These are phyloP conservation scores for Corchorus olitorius DNA, from an alignment of 345 rosid genomes.

Conservation along the genomic window DNA sequence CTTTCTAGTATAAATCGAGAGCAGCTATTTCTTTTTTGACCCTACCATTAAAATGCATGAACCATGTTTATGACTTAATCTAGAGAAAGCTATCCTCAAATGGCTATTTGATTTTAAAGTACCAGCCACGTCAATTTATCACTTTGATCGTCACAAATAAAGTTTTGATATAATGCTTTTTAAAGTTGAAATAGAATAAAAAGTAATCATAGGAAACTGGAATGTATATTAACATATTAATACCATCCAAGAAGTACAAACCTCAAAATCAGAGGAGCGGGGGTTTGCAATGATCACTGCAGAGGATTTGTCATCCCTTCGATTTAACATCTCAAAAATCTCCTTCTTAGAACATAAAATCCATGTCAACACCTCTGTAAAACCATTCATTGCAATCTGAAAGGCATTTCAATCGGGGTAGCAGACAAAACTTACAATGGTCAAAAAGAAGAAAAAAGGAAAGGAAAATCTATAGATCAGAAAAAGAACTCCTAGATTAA, in stretches of 20 bases:
- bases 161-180: neutral
- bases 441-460: too few relatives aligned
- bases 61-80: neutral
- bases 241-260: constrained; percentile 27
- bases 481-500: neutral
- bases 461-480: neutral
- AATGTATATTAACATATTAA: neutral
- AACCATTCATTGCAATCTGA: constrained; percentile 79
- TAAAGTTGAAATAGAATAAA: neutral
- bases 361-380: constrained; percentile 82
- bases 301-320: constrained; percentile 53
- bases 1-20: constrained; percentile 8
- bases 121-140: neutral
- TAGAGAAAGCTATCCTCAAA: neutral
- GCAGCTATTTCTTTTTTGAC: neutral
- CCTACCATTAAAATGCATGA: neutral
- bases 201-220: neutral
- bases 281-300: constrained; percentile 79
- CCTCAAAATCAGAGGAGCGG: constrained; percentile 95
- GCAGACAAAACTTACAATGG: neutral
- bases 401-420: neutral
- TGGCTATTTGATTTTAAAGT: neutral
- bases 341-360: constrained; percentile 74
- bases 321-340: constrained; percentile 68
- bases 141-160: neutral